Base-by-base conservation (phyloP, 108 stramenopile genomes). In the Bacterosira constricta region DNA sequence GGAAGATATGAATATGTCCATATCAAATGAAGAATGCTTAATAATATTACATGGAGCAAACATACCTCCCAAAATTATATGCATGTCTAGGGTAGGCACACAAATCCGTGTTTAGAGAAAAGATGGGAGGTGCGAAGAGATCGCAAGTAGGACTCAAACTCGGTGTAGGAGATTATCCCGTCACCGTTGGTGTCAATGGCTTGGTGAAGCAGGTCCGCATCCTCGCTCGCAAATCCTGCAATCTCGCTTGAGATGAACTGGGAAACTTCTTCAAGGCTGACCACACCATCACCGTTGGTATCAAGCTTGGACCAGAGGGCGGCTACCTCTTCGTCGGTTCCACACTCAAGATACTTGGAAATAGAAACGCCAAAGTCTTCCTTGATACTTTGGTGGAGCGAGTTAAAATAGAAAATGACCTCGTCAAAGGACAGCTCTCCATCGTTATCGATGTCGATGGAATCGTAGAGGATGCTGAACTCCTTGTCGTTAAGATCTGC, bases 281-380 rank as follows among this genome's bases (percentile, higher is more conserved):
- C 47, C 21, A 49, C 47, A 11, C 47, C 47, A 49, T 49, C 47
- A 25, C 47, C 47, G 21, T 49, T 49, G 47, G 11, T 25, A 11
- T 49, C 47, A 49, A 49, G 47, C 47, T 49, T 49, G 21, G 21
- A 49, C 47, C 47, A 49, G 11, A 49, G 0, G 47, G 47, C 47
- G 23, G 26, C 18, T 1, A 2, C 47, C 23, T 49, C 47, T 49
- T 25, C 11, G 23, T 21, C 9, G 21, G 23, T 26, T 49, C 18
- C 23, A 25, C 21, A 21, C 9, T 20, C 26, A 25, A 49, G 47
- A 0, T 49, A 49, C 21, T 49, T 49, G 21, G 0, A 0, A 4
- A 49, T 25, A 25, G 47, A 23, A 25, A 25, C 12, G 47, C 47
- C 21, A 13, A 23, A 49, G 18, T 49, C 47, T 49, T 49, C 23